A percentile compares a stretch with the other conserved stretches of the same genome.
These are phyloP conservation scores for Daldinia bambusicola DNA, from an alignment of 495 filamentous ascomycete genomes.

Conservation along the genomic window DNA sequence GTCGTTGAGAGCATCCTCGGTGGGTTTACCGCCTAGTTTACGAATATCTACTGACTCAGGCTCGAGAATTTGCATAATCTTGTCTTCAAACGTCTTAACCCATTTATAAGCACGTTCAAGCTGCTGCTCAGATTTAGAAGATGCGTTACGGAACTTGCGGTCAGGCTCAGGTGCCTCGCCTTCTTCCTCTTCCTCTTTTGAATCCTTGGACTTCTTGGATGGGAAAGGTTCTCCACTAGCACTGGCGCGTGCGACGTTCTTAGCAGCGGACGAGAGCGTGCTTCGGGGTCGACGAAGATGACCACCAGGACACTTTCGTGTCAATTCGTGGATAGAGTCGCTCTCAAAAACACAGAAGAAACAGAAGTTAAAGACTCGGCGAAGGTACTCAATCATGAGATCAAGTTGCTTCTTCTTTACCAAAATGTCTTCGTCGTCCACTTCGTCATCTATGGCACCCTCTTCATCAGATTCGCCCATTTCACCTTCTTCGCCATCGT, in stretches of 20 bases:
- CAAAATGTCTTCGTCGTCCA: slow-evolving; percentile 88
- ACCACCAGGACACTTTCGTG: slow-evolving; percentile 93
- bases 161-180: slow-evolving; percentile 67
- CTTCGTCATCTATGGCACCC: slow-evolving; percentile 82
- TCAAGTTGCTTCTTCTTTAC: slow-evolving; percentile 97
- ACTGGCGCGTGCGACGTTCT: slow-evolving; percentile 84
- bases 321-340: slow-evolving; percentile 95
- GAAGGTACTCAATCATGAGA: slow-evolving; percentile 93
- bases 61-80: slow-evolving; percentile 89
- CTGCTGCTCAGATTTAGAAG: slow-evolving; percentile 85
- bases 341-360: slow-evolving; percentile 99
- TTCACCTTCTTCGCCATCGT: slow-evolving; percentile 77
- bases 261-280: slow-evolving; percentile 81
- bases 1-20: slow-evolving; percentile 86
- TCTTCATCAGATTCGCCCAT: slow-evolving; percentile 73
- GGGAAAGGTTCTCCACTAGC: slow-evolving; percentile 83
- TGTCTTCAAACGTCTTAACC: slow-evolving; percentile 99
- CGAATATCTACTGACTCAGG: slow-evolving; percentile 84
- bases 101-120: slow-evolving; percentile 95
- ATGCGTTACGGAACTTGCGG: slow-evolving; percentile 71
- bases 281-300: slow-evolving; percentile 91
- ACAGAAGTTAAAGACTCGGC: slow-evolving; percentile 97
- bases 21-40: slow-evolving; percentile 88
- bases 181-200: slow-evolving; percentile 73
- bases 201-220: slow-evolving; percentile 74